A percentile compares a stretch with the other conserved stretches of the same genome.
Evolutionary conservation across 768 basidiomycete species (phyloP).

Genomic region (Auricularia sp.): DNA sequence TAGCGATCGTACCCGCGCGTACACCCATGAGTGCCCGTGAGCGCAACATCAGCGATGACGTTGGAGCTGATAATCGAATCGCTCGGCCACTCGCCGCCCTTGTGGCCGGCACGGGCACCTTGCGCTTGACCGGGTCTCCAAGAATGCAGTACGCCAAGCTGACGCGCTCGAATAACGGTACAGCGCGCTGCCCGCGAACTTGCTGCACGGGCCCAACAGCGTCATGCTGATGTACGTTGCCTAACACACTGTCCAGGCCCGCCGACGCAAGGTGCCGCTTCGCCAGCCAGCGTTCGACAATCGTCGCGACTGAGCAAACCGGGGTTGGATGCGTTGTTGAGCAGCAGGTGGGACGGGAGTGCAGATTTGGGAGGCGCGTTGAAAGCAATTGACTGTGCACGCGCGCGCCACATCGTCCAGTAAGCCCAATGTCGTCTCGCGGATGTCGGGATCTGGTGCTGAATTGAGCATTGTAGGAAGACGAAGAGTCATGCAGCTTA

Average conservation of each 20-base stretch:
- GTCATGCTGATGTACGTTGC: slow-evolving; percentile 38
- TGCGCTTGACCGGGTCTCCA: slow-evolving; percentile 34
- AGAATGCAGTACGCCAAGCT: not conserved
- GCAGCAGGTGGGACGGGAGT: slow-evolving; percentile 63
- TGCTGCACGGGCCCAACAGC: slow-evolving; percentile 62
- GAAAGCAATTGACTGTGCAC: slow-evolving; percentile 31
- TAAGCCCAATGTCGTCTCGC: slow-evolving; percentile 57
- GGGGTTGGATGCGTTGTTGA: slow-evolving; percentile 84
- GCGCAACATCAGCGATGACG: slow-evolving; percentile 51
- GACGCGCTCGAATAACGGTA: not conserved
- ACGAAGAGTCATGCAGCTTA: slow-evolving; percentile 23
- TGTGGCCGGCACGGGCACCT: slow-evolving; percentile 76
- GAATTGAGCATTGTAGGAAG: not conserved
- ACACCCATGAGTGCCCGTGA: slow-evolving; percentile 53
- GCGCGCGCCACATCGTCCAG: slow-evolving; percentile 61
- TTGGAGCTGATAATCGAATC: slow-evolving; percentile 45
- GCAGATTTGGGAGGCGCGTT: slow-evolving; percentile 17
- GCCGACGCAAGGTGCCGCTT: slow-evolving; percentile 53
- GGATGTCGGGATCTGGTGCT: slow-evolving; percentile 66
- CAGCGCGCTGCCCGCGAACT: slow-evolving; percentile 47
- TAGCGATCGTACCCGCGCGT: slow-evolving; percentile 64
- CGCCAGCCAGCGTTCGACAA: slow-evolving; percentile 13
- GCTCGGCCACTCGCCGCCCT: slow-evolving; percentile 48
- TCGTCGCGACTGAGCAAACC: slow-evolving; percentile 31
- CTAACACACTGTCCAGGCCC: slow-evolving; percentile 33